phyloP scores from a whole-genome alignment of 768 basidiomycete genomes.

The Scleroderma citrinum region DNA sequence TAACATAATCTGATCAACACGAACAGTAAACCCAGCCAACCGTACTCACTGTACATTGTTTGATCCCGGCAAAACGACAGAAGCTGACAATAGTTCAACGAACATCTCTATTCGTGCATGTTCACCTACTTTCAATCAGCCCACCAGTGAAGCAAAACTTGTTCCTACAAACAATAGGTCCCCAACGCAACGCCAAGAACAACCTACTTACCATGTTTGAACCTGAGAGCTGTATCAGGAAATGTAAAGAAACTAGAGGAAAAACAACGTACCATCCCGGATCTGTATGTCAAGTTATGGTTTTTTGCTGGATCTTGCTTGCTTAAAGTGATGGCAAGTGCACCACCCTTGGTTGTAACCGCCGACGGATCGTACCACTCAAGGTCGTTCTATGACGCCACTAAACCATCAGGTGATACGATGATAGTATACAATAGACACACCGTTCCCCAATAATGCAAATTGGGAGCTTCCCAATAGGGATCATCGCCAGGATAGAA shows the following conservation, averaged over 20 bases:
- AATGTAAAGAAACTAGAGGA: slow-evolving; percentile 21
- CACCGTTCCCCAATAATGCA: slow-evolving; percentile 67
- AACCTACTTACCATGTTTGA: slow-evolving; percentile 21
- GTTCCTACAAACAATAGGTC: slow-evolving; percentile 33
- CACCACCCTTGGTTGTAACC: slow-evolving; percentile 47
- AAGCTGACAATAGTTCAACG: slow-evolving; percentile 19
- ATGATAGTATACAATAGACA: slow-evolving; percentile 10
- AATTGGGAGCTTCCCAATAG: slow-evolving; percentile 47
- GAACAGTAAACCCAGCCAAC: not conserved
- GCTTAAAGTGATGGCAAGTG: slow-evolving; percentile 44
- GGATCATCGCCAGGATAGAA: slow-evolving; percentile 70
- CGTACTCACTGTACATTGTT: slow-evolving; percentile 30
- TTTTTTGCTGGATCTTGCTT: slow-evolving; percentile 36
- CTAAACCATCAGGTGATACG: not conserved
- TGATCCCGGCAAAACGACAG: slow-evolving; percentile 37
- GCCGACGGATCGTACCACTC: slow-evolving; percentile 58
- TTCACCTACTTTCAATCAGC: slow-evolving; percentile 43
- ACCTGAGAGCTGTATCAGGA: slow-evolving; percentile 12
- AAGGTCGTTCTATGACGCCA: slow-evolving; percentile 27
- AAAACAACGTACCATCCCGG: slow-evolving; percentile 28
- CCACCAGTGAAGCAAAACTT: slow-evolving; percentile 83
- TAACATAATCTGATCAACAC: slow-evolving; percentile 12
- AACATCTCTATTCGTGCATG: not conserved
- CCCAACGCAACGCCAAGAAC: not conserved
- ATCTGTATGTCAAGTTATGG: slow-evolving; percentile 43